Conservation (phyloP, 352 stramenopile species). For the Ophiocytium majus region DNA sequence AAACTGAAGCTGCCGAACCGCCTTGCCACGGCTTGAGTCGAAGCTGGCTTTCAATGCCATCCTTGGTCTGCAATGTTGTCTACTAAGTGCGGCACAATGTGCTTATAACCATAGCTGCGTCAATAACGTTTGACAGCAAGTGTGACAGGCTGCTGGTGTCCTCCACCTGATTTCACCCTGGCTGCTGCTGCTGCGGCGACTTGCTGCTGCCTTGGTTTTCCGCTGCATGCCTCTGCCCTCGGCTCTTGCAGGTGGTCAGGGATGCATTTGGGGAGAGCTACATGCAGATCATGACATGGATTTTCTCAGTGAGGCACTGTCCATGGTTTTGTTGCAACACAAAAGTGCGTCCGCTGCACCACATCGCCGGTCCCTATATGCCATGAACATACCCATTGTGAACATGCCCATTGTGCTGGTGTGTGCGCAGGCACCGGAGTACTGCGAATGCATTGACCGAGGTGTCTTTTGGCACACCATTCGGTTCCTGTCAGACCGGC, state of each 20-base stretch:
- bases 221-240: not conserved
- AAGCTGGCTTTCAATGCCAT: no score
- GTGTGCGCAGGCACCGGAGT: conserved; percentile 39
- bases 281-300: conserved; percentile 42
- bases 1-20: no score
- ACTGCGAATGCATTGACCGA: conserved; percentile 41
- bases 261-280: conserved; percentile 42
- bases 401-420: not conserved
- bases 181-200: no score
- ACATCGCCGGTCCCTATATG: not conserved
- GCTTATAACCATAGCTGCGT: not conserved
- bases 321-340: not conserved
- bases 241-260: conserved; percentile 26
- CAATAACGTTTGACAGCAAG: not conserved
- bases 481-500: conserved; percentile 31
- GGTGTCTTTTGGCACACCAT: conserved; percentile 40
- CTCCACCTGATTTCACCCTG: not conserved
- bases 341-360: no score
- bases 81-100: no score
- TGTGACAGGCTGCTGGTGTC: not conserved
- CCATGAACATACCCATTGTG: not conserved
- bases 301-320: conserved; percentile 35
- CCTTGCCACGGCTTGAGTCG: no score
- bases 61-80: no score
- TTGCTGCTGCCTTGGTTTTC: no score